Base-by-base conservation (phyloP, 2,329 filamentous ascomycete genomes). In the Fusarium staphyleae region DNA sequence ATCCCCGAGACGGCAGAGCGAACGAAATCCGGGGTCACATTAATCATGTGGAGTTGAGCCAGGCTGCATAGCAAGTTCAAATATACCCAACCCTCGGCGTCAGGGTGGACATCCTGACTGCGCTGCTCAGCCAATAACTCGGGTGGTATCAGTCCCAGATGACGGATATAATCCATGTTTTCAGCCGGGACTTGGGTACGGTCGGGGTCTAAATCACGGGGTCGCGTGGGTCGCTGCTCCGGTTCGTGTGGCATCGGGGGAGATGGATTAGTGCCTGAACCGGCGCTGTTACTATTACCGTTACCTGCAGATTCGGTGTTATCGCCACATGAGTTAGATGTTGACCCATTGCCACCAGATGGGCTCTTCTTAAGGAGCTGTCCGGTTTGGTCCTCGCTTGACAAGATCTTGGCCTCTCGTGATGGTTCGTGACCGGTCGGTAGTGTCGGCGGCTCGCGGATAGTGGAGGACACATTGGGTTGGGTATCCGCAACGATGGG, bases 1-100 rank as follows among this genome's bases (percentile, higher is more conserved):
- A 86, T 83, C 42, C 89, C 85, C 1, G 78, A 76, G 1, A 96
- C 79, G 0, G 91, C 89, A 29, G 83, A 83, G 52, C 89, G 86
- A 32, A 95, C 86, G 65, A 93, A 93, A 22, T 88, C 85, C 0
- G 87, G 81, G 0, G 91, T 92, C 1, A 96, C 90, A 52, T 91
- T 93, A 62, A 95, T 81, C 0, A 92, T 93, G 65, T 96, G 91
- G 14, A 96, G 76, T 72, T 96, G 91, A 0, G 91, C 91, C 78
- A 96, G 82, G 66, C 88, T 92, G 68, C 87, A 87, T 2, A 96
- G 78, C 1, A 96, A 75, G 63, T 95, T 95, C 6, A 95, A 75
- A 64, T 93, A 93, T 0, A 93, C 85, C 90, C 90, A 95, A 4
- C 89, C 89, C 19, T 91, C 86, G 0, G 79, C 78, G 48, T 88